Base-by-base conservation (phyloP, 495 filamentous ascomycete species). In the Penicillium chermesinum region DNA sequence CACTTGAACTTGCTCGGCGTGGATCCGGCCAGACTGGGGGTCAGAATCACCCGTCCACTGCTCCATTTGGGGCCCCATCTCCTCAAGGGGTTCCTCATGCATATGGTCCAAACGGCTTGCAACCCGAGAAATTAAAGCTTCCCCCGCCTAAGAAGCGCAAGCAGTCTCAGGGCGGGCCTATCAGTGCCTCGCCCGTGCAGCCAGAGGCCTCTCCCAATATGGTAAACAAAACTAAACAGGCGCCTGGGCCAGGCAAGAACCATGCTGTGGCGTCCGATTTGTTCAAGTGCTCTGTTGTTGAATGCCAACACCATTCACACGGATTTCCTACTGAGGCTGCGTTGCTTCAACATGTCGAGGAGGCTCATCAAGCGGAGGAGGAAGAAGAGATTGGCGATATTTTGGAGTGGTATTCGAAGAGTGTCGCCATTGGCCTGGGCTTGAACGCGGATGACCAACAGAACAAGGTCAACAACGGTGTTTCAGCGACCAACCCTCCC, bases 41-140 rank as follows among this genome's bases (percentile, higher is more conserved):
- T 10, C 25, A 30, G 25, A 30, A 30, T 30, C 77, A 17, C 86
- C 79, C 0, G 73, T 80, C 0, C 0, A 80, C 84, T 0, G 87
- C 87, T 59, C 76, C 75, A 36, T 77, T 91, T 49, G 83, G 82
- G 16, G 75, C 77, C 7, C 78, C 84, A 34, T 88, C 88, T 25
- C 88, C 87, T 14, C 75, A 84, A 38, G 86, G 87, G 4, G 74
- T 83, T 17, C 86, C 88, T 12, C 74, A 73, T 46, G 62, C 62
- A 8, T 78, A 76, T 53, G 71, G 69, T 9, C 67, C 75, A 6
- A 67, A 66, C 5, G 64, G 67, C 38, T 67, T 78, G 37, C 70
- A 71, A 2, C 70, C 69, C 7, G 71, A 82, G 49, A 78, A 86
- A 46, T 73, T 86, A 12, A 79, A 74, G 18, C 69, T 84, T 25